A percentile compares a stretch with the other conserved stretches of the same genome.
phyloP scores from a whole-genome alignment of 345 rosid species.

The Eucalyptus paniculata region DNA sequence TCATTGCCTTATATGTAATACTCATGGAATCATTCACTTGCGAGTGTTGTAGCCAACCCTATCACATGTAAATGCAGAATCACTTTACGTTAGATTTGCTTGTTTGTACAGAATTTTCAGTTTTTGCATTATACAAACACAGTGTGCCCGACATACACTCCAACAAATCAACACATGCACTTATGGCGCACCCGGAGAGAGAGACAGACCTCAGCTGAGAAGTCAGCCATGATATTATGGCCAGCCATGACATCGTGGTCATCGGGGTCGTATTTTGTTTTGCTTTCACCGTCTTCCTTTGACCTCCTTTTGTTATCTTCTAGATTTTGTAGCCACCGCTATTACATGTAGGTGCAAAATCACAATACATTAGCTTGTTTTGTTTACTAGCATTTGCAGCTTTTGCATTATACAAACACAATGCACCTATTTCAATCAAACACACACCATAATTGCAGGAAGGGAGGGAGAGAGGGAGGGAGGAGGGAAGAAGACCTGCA shows the following conservation, averaged over 20 bases:
- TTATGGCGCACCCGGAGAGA: too few species aligned
- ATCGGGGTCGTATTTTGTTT: too few species aligned
- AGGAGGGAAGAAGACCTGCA: not conserved
- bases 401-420: too few species aligned
- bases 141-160: too few species aligned
- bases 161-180: too few species aligned
- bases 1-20: not conserved
- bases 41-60: not conserved
- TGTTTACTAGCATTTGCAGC: too few species aligned
- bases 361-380: not conserved
- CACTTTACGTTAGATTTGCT: not conserved
- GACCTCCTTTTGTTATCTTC: rapidly evolving
- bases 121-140: too few species aligned
- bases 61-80: not conserved
- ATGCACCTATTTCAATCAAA: too few species aligned
- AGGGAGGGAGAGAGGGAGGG: too few species aligned
- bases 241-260: not conserved
- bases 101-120: not conserved
- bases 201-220: not conserved
- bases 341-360: not conserved
- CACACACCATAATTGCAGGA: rapidly evolving
- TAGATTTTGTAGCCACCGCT: rapidly evolving
- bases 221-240: too few species aligned
- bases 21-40: not conserved
- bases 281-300: rapidly evolving